Base-by-base conservation (phyloP, 1,284 basidiomycete species). In the Ceratobasidium sp. region DNA sequence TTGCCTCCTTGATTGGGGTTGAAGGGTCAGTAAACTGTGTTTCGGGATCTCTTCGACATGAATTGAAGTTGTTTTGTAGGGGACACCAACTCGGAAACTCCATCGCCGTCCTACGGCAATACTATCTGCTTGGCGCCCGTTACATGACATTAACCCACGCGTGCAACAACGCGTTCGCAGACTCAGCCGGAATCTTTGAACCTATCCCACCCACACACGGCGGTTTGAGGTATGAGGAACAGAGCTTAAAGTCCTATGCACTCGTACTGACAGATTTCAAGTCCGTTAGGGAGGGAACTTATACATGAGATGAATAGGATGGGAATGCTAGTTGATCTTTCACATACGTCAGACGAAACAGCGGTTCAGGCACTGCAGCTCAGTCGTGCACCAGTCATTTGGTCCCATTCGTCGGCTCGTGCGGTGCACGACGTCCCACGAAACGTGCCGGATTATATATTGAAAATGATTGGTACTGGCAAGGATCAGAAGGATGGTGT, bases 81-180 rank as follows among this genome's bases (percentile, higher is more conserved):
- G 95, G 88, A 0, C 96, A 98, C 84, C 95, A 97, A 84, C 87
- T 98, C 15, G 96, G 95, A 28, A 96, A 97, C 84, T 97, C 95
- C 0, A 89, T 98, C 63, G 90, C 90, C 18, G 92, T 93, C 3
- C 87, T 97, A 49, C 90, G 96, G 39, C 91, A 92, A 82, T 95
- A 94, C 83, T 90, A 94, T 81, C 87, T 87, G n/a, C 91, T 98
- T 13, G 97, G 97, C 20, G 95, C 94, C 18, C 91, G 95, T 80
- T 98, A 97, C 84, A 86, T 97, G 79, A 97, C 97, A 12, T 87
- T 98, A 39, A 97, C 96, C 0, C 96, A 97, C 84, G 87, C 85
- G 2, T 98, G 96, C 86, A 93, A 97, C 87, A 98, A 97, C 82
- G 94, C 93, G 1, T 97, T 98, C 82, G 97, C 95, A 12, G 96